Evolutionary conservation across 192 early-diverging fungal genomes (phyloP).

Genomic region (Podila horticola): DNA sequence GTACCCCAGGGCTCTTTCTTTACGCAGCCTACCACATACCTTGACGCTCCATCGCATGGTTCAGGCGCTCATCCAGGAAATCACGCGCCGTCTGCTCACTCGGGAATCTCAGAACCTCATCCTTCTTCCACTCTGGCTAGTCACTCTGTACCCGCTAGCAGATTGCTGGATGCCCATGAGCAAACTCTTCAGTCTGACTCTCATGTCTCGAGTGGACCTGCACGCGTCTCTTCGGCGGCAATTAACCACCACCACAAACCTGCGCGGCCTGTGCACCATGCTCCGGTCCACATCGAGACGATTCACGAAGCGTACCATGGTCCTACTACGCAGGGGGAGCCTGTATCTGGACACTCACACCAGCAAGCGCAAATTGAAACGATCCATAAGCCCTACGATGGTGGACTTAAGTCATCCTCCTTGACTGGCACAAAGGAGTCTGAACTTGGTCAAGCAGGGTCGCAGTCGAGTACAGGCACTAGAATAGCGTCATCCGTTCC

Average conservation of each 20-base stretch:
- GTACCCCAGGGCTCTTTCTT: not conserved
- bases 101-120: not conserved
- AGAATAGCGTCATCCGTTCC: too few relatives aligned
- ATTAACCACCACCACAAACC: not conserved
- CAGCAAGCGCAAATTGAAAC: not conserved
- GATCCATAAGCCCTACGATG: slow-evolving; percentile 12
- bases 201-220: not conserved
- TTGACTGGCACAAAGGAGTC: too few relatives aligned
- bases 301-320: slow-evolving; percentile 16
- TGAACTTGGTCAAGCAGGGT: too few relatives aligned
- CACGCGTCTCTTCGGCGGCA: not conserved
- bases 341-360: not conserved
- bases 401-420: too few relatives aligned
- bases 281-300: slow-evolving; percentile 4
- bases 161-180: not conserved
- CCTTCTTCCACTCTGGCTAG: not conserved
- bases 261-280: too few relatives aligned
- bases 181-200: not conserved
- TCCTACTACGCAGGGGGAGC: not conserved
- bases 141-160: not conserved
- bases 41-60: not conserved
- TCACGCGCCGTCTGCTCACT: not conserved
- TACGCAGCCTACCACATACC: not conserved
- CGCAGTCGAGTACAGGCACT: not conserved
- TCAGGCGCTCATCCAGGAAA: not conserved